A percentile compares a stretch with the other conserved stretches of the same genome.
phyloP scores from a whole-genome alignment of 75 land plant species.

The Pinus tabuliformis region DNA sequence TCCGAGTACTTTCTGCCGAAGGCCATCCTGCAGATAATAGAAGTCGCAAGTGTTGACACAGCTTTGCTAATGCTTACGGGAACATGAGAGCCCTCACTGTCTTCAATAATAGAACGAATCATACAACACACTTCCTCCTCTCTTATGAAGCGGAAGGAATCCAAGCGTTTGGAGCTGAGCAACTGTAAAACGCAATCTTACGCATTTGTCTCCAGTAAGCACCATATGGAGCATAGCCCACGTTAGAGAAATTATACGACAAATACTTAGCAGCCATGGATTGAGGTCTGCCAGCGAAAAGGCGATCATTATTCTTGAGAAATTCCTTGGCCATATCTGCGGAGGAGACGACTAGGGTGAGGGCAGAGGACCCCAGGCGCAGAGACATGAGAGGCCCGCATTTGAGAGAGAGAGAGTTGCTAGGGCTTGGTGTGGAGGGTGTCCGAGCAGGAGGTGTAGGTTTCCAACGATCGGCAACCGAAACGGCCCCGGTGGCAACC shows the following conservation, averaged over 20 bases:
- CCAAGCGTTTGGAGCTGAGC: slow-evolving; percentile 22
- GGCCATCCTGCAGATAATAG: slow-evolving; percentile 38
- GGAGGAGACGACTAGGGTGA: slow-evolving; percentile 12
- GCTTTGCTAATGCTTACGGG: not conserved
- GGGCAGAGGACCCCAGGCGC: slow-evolving; percentile 5
- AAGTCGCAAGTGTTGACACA: slow-evolving; percentile 10
- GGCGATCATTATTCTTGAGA: slow-evolving; percentile 14
- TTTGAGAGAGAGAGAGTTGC: not conserved
- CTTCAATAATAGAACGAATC: not conserved
- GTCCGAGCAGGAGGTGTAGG: slow-evolving; percentile 9
- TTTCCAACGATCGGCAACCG: slow-evolving; percentile 19
- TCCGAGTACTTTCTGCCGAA: slow-evolving; percentile 19
- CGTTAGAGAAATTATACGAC: not conserved
- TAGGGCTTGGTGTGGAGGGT: slow-evolving; percentile 5
- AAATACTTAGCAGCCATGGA: not conserved
- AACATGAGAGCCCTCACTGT: not conserved
- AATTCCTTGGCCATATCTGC: not conserved
- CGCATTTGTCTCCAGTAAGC: slow-evolving; percentile 19
- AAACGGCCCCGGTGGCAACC: slow-evolving; percentile 16
- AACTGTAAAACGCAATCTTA: slow-evolving; percentile 28
- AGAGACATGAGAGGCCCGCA: slow-evolving; percentile 27
- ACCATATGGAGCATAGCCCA: slow-evolving; percentile 12
- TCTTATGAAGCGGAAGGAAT: not conserved
- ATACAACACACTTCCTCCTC: not conserved
- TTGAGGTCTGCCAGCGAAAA: not conserved